A percentile compares a stretch with the other conserved stretches of the same genome.
Evolutionary conservation across 805 yeast species (phyloP).

Genomic region (Wickerhamiella siamensis): DNA sequence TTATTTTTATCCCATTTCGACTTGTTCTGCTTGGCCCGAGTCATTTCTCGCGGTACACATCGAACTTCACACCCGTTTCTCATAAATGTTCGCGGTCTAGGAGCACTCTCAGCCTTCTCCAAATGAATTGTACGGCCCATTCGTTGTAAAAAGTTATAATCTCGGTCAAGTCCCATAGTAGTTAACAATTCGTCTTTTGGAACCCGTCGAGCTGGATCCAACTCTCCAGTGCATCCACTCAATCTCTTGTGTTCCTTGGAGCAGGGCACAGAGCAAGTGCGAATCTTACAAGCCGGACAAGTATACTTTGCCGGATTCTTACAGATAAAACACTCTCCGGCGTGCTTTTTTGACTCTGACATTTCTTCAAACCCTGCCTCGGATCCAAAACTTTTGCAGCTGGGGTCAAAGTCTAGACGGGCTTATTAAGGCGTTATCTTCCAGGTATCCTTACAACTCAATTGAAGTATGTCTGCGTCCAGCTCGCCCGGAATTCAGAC

Average conservation of each 20-base stretch:
- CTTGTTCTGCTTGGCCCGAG: slow-evolving; percentile 45
- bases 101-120: slow-evolving; percentile 34
- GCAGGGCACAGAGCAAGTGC: slow-evolving; percentile 60
- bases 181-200: slow-evolving; percentile 34
- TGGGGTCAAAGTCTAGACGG: neutral
- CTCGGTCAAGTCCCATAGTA: slow-evolving; percentile 47
- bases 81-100: slow-evolving; percentile 31
- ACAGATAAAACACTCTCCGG: slow-evolving; percentile 6
- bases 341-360: neutral
- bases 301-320: slow-evolving; percentile 40
- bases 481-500: slow-evolving; percentile 52
- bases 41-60: slow-evolving; percentile 60
- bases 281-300: slow-evolving; percentile 63
- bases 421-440: neutral
- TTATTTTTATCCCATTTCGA: slow-evolving; percentile 54
- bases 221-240: slow-evolving; percentile 49
- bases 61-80: slow-evolving; percentile 54
- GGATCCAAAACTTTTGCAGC: neutral
- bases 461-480: slow-evolving; percentile 32
- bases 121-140: slow-evolving; percentile 48
- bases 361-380: neutral
- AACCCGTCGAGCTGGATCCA: slow-evolving; percentile 47
- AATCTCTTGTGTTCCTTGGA: slow-evolving; percentile 54
- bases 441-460: no score
- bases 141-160: slow-evolving; percentile 57